Evolutionary conservation across 768 basidiomycete species (phyloP).

Genomic region (Amanita muscaria): DNA sequence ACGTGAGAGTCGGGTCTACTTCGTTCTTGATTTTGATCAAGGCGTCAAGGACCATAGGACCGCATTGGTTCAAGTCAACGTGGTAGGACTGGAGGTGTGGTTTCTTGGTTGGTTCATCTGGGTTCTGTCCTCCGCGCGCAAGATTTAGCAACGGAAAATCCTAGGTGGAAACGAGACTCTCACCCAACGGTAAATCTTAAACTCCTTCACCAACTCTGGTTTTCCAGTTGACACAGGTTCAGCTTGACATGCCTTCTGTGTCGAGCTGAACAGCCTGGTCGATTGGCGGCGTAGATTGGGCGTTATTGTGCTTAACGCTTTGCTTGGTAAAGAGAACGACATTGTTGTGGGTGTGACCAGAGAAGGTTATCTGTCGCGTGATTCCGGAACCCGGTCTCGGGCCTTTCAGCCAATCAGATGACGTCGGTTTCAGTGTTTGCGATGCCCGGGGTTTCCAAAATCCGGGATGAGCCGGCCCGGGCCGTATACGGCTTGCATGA

Average conservation of each 20-base stretch:
- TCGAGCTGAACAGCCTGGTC: constrained; percentile 20
- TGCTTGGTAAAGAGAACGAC: neutral
- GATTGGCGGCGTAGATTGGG: neutral
- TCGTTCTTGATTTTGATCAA: constrained; percentile 99
- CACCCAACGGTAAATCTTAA: constrained; percentile 99
- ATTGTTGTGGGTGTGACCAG: neutral
- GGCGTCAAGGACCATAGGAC: constrained; percentile 94
- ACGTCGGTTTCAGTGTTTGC: too few relatives aligned
- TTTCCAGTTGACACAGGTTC: constrained; percentile 59
- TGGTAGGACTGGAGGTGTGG: constrained; percentile 86
- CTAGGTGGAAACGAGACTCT: constrained; percentile 1
- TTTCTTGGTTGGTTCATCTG: constrained; percentile 88
- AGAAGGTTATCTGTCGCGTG: neutral
- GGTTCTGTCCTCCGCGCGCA: constrained; percentile 49
- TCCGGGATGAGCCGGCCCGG: too few relatives aligned
- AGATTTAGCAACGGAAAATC: neutral
- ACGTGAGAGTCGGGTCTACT: constrained; percentile 92
- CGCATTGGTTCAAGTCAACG: constrained; percentile 88
- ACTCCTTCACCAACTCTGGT: constrained; percentile 76
- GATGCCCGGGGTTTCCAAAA: too few relatives aligned
- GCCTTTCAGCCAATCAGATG: too few relatives aligned
- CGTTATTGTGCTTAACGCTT: neutral
- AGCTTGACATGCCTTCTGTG: constrained; percentile 26
- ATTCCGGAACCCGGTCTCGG: neutral
- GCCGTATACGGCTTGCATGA: too few relatives aligned